These are phyloP conservation scores for Colletotrichum sp. DNA, from an alignment of 2,329 filamentous ascomycete species.

Conservation along the genomic window DNA sequence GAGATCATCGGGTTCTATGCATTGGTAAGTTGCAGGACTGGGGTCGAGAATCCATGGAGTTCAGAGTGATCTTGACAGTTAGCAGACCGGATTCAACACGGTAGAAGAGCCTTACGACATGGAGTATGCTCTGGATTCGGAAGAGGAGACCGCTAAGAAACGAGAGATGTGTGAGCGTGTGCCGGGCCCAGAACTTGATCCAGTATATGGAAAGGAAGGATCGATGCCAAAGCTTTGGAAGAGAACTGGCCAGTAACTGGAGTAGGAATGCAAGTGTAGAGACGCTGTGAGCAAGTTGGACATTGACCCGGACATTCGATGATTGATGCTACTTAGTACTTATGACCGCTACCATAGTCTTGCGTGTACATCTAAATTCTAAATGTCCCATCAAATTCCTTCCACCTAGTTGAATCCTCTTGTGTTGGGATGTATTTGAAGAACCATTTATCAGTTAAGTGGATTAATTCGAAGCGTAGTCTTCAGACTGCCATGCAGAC, in stretches of 20 bases:
- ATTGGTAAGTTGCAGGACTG: background rate
- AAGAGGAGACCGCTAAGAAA: background rate
- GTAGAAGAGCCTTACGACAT: background rate
- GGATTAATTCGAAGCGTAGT: background rate
- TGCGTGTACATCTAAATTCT: background rate
- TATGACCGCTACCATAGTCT: background rate
- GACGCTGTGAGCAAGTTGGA: background rate
- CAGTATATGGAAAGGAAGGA: background rate
- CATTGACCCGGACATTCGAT: background rate
- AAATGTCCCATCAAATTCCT: background rate
- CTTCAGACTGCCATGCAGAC: background rate
- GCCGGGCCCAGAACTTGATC: background rate
- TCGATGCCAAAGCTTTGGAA: background rate
- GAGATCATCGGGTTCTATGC: background rate
- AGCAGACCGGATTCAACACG: background rate
- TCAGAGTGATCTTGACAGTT: background rate
- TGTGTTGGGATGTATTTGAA: background rate
- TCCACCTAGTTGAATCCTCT: background rate
- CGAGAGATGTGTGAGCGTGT: background rate
- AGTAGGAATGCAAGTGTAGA: background rate
- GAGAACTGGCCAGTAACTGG: background rate
- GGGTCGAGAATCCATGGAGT: background rate
- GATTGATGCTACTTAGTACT: background rate
- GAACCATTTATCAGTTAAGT: fast-evolving
- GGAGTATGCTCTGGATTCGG: background rate